Evolutionary conservation across 2,329 filamentous ascomycete genomes (phyloP).

Genomic region (Dothidotthia symphoricarpi): DNA sequence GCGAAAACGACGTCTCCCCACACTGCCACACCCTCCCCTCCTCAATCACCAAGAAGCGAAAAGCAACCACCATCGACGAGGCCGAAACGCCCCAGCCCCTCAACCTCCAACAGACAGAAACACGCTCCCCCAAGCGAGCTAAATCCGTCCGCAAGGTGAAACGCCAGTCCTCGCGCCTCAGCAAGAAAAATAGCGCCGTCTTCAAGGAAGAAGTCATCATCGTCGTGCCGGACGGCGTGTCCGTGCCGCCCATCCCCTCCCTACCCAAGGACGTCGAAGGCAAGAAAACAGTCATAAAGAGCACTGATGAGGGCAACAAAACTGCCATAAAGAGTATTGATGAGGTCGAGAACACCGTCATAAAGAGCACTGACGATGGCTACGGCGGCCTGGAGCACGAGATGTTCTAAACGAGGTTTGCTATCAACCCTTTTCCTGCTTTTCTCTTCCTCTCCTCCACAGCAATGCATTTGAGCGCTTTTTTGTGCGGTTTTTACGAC

Average conservation of each 20-base stretch:
- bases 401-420: constrained; percentile 30
- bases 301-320: background rate
- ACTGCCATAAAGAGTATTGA: background rate
- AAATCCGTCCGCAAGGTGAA: constrained; percentile 16
- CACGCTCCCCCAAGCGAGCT: constrained; percentile 16
- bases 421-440: too few relatives aligned
- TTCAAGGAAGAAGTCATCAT: constrained; percentile 18
- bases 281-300: constrained; percentile 3
- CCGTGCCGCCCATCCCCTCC: constrained; percentile 29
- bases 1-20: constrained; percentile 26
- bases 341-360: background rate
- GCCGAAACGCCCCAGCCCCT: constrained; percentile 32
- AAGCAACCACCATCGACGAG: constrained; percentile 26
- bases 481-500: too few relatives aligned
- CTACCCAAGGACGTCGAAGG: constrained; percentile 26
- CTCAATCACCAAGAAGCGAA: constrained; percentile 43
- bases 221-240: constrained; percentile 30
- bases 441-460: too few relatives aligned
- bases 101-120: background rate
- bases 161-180: constrained; percentile 13
- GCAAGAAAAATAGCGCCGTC: background rate
- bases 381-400: constrained; percentile 37
- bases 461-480: too few relatives aligned
- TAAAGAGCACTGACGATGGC: constrained; percentile 18
- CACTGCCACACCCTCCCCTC: constrained; percentile 2